Base-by-base conservation (phyloP, 2,329 filamentous ascomycete genomes). In the Apiospora pterosperma region DNA sequence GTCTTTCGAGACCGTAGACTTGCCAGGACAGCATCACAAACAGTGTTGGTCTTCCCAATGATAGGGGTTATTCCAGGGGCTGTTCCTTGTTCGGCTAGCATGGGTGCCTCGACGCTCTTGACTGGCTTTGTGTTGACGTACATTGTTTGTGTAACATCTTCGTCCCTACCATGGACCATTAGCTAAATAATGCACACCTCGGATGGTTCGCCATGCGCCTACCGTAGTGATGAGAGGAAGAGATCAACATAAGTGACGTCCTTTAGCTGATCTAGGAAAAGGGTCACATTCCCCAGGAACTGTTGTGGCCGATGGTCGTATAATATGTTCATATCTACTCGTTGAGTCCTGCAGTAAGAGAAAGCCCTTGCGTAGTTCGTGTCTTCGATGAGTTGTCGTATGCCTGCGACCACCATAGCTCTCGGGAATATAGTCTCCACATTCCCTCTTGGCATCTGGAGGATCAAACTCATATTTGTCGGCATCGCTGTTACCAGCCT, bases 271-370 rank as follows among this genome's bases (percentile, higher is more conserved):
- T 93, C 88, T 36, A 98, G 82, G 72, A 99, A 97, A 0, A 92
- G 77, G 0, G 84, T 82, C 12, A 97, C 86, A 68, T 89, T 92
- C 4, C 84, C 80, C 75, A 97, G 84, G 74, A 99, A 97, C 69
- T 96, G 92, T 41, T 89, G 84, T 0, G 95, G 93, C n/a, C 89
- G 88, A 77, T 98, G 92, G 73, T 99, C 96, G 73, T 97, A 95
- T 2, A 99, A 82, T 67, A 99, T 95, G 73, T 99, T 99, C 91
- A 98, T 94, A 73, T 99, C 96, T 0, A 99, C 96, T 70, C 96
- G 88, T 75, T 99, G 96, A 25, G 90, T 95, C 61, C 96, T 89
- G 75, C 96, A 98, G 67, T 93, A 90, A 25, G 91, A 82, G 75
- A 97, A 99, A 0, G 96, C 96, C 62, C 87, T 88, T 60, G 85